These are phyloP conservation scores for Solanum sitiens DNA, from an alignment of 257 asterid species.

Conservation along the genomic window DNA sequence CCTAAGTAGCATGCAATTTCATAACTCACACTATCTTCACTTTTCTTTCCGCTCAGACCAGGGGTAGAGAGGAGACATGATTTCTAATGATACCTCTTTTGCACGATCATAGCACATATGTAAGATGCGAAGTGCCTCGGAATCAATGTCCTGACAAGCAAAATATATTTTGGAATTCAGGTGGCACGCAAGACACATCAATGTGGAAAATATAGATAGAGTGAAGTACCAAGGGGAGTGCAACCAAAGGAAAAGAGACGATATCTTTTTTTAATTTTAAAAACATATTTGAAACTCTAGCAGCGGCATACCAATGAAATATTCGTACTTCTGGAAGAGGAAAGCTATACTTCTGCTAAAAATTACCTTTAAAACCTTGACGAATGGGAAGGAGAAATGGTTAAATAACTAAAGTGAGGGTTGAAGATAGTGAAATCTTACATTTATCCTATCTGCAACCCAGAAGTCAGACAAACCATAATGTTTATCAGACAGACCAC, in stretches of 20 bases:
- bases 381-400: neutral
- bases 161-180: neutral
- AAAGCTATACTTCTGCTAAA: neutral
- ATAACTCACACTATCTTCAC: neutral
- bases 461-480: conserved; percentile 85
- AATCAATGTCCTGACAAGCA: conserved; percentile 58
- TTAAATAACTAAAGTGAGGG: neutral
- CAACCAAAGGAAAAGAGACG: neutral
- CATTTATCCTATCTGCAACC: conserved; percentile 57
- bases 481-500: conserved; percentile 74
- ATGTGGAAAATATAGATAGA: neutral
- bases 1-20: neutral
- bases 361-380: neutral
- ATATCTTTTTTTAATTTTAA: neutral
- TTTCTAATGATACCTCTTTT: conserved; percentile 41
- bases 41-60: neutral
- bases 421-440: conserved; percentile 16
- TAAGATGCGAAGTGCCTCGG: conserved; percentile 60
- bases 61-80: neutral
- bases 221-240: neutral
- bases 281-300: neutral
- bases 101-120: conserved; percentile 66
- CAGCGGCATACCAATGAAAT: neutral
- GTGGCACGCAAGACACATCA: neutral
- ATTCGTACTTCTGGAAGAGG: neutral